These are phyloP conservation scores for Fusarium circinatum DNA, from an alignment of 2,329 filamentous ascomycete species.

Conservation along the genomic window DNA sequence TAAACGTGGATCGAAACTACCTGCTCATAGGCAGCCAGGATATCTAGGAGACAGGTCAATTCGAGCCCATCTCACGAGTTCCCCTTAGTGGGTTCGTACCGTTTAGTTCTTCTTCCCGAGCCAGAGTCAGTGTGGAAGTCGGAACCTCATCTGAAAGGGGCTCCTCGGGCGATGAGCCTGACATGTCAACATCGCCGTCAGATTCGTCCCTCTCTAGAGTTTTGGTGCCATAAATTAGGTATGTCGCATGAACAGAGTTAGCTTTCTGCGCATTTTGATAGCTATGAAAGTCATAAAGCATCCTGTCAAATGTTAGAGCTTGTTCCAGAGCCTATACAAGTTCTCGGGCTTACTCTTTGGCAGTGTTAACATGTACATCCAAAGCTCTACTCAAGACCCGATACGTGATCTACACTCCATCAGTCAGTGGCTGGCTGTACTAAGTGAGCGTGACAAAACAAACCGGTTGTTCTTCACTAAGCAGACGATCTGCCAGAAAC, in stretches of 20 bases:
- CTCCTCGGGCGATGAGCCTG: conserved; percentile 69
- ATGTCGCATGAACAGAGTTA: conserved; percentile 88
- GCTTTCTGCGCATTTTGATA: conserved; percentile 85
- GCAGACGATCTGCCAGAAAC: conserved; percentile 78
- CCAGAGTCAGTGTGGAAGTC: conserved; percentile 71
- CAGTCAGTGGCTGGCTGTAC: conserved; percentile 15
- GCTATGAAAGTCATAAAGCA: conserved; percentile 89
- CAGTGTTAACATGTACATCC: conserved; percentile 84
- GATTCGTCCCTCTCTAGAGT: conserved; percentile 52
- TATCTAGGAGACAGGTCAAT: conserved; percentile 58
- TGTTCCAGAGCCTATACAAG: neutral
- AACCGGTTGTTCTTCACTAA: conserved; percentile 80
- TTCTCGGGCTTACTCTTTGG: conserved; percentile 77
- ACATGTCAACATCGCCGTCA: conserved; percentile 76
- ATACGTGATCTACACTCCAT: conserved; percentile 78
- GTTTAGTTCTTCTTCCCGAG: conserved; percentile 77
- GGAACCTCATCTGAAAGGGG: conserved; percentile 61
- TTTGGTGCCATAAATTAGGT: conserved; percentile 80
- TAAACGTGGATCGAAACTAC: conserved; percentile 87
- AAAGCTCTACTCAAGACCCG: conserved; percentile 83
- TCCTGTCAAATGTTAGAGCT: conserved; percentile 62
- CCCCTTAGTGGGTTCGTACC: conserved; percentile 49
- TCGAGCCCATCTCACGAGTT: neutral
- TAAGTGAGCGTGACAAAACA: conserved; percentile 42
- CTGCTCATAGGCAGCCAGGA: conserved; percentile 74